Evolutionary conservation across 345 rosid genomes (phyloP), one percentile per base, ranked within the genome.

Genomic region (Arabis hirsuta): DNA sequence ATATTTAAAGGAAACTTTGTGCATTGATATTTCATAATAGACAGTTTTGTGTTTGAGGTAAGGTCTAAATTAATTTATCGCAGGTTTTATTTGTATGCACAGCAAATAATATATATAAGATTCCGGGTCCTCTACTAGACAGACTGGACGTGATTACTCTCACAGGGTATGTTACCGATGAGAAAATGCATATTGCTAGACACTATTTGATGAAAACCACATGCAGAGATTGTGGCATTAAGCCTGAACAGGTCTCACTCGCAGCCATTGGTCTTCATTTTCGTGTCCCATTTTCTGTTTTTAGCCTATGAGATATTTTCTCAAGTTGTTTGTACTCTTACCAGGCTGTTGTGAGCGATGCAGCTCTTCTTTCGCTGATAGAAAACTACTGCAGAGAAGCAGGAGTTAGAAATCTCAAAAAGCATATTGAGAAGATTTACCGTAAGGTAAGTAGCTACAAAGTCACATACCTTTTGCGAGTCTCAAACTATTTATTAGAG

Each of bases 1-100:
- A 32, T 22, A 22, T 22, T 22, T 22, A 22, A 22, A 22, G 24
- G 2, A 22, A 22, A 22, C 24, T 22, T 22, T 22, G 4, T 7
- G 5, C 11, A 27, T 27, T 27, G 29, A 27, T 27, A 27, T 27
- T 22, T 5, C 36, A 32, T 32, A 32, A 32, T 32, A 32, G 36
- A 5, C 7, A 32, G 36, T 32, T 31, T 5, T 31, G 34, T 63
- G 59, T 44, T 56, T 34, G 11, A 67, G n/a, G 4, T 12, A 34
- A 9, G 24, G 24, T 34, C 34, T 45, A 13, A 1, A 11, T 26
- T 8, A 46, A 9, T 27, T 65, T 44, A 9, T 73, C 76, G 69
- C 87, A 92, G 98, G 98, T 93, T 73, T 85, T 90, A 20, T 93
- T 92, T 77, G 97, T 93, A 39, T 93, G 98, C 87, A 93, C 98